Percentiles rank a stretch among this genome's conserved stretches.
These are phyloP conservation scores for Tylopilus balloui DNA, from an alignment of 768 basidiomycete genomes.

Conservation along the genomic window DNA sequence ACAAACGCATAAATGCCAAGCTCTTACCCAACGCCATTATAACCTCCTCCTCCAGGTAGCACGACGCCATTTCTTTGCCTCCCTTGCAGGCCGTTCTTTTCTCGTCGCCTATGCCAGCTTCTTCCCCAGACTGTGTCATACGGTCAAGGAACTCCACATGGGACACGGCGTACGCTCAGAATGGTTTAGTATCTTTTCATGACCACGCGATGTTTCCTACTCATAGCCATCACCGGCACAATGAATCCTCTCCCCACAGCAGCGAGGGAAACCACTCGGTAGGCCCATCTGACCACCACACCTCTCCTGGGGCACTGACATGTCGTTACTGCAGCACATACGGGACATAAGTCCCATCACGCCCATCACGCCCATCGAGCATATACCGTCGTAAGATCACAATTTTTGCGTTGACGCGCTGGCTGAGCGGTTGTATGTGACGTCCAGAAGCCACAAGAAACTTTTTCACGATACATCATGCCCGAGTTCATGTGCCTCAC, in stretches of 20 bases:
- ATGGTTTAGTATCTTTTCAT: constrained; percentile 37
- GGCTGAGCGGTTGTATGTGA: constrained; percentile 10
- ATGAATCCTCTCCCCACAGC: constrained; percentile 22
- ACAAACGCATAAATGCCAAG: constrained; percentile 36
- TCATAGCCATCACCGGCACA: constrained; percentile 27
- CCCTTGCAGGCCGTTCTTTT: constrained; percentile 19
- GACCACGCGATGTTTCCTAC: constrained; percentile 31
- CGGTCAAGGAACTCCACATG: constrained; percentile 34
- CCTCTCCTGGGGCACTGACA: constrained; percentile 11
- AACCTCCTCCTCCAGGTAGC: constrained; percentile 27
- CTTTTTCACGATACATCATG: constrained; percentile 31
- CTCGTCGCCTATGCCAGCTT: constrained; percentile 29
- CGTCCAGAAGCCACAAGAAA: constrained; percentile 29
- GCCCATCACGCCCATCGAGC: constrained; percentile 35
- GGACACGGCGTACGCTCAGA: constrained; percentile 34
- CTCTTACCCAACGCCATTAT: constrained; percentile 31
- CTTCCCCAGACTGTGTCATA: constrained; percentile 23
- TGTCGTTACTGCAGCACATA: constrained; percentile 20
- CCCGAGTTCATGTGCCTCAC: constrained; percentile 29
- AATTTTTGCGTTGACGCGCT: constrained; percentile 7
- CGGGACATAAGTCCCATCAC: constrained; percentile 34
- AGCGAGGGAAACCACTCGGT: constrained; percentile 29
- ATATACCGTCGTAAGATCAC: constrained; percentile 27
- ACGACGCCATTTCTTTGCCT: constrained; percentile 19
- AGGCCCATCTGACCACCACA: constrained; percentile 10